A percentile compares a stretch with the other conserved stretches of the same genome.
phyloP scores from a whole-genome alignment of 495 filamentous ascomycete species.

The Aspergillus avenaceus region DNA sequence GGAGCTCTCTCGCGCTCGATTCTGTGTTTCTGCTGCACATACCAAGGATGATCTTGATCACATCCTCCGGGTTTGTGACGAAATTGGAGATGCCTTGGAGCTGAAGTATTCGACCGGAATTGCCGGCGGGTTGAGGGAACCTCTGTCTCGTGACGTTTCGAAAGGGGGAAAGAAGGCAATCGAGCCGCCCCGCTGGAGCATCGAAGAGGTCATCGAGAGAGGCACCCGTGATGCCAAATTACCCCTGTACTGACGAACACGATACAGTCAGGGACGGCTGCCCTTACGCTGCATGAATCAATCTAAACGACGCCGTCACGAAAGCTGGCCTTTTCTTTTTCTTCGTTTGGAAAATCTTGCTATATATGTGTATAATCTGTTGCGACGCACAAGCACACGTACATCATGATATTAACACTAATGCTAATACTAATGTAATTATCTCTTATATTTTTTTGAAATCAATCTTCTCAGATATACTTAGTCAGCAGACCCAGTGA shows the following conservation, averaged over 20 bases:
- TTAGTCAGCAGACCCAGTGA: constrained; percentile 28
- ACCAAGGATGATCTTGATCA: constrained; percentile 90
- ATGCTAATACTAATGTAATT: neutral
- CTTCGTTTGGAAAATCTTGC: neutral
- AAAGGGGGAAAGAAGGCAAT: constrained; percentile 8
- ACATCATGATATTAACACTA: neutral
- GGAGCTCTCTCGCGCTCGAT: constrained; percentile 77
- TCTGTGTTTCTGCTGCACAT: constrained; percentile 85
- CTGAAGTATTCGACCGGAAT: constrained; percentile 85
- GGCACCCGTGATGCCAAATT: constrained; percentile 32
- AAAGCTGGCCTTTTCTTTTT: neutral
- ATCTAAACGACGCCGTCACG: neutral
- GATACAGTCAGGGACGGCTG: neutral
- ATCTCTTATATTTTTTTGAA: neutral
- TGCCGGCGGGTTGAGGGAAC: constrained; percentile 66
- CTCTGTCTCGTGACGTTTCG: constrained; percentile 53
- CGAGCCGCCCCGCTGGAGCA: constrained; percentile 30
- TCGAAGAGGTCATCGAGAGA: constrained; percentile 29
- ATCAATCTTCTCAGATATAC: neutral
- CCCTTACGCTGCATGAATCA: neutral
- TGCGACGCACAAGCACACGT: neutral
- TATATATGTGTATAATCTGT: neutral
- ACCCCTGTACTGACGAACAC: constrained; percentile 25
- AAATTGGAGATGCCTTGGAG: constrained; percentile 75
- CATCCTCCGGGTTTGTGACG: constrained; percentile 75